Conservation (phyloP, 192 early-diverging fungal species). For the Dispira simplex region DNA sequence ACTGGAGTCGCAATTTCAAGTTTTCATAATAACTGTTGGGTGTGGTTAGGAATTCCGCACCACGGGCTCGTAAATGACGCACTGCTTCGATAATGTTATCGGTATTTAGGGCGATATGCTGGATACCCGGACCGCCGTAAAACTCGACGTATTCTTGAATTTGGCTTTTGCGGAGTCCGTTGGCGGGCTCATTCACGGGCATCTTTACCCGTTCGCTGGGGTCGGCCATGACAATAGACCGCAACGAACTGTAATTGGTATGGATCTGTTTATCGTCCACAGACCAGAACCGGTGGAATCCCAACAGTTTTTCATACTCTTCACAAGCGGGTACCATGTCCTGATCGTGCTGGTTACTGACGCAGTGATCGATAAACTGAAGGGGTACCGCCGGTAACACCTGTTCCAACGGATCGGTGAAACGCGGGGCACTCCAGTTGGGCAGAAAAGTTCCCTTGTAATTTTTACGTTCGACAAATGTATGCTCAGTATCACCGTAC, state of each 20-base stretch:
- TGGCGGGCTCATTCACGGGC: constrained; percentile 95
- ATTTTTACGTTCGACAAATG: constrained; percentile 66
- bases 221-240: constrained; percentile 93
- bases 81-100: constrained; percentile 75
- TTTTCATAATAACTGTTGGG: constrained; percentile 81
- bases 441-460: constrained; percentile 87
- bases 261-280: constrained; percentile 94
- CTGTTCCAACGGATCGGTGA: constrained; percentile 35
- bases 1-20: constrained; percentile 52
- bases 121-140: constrained; percentile 57
- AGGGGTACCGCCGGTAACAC: constrained; percentile 51
- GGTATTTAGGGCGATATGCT: constrained; percentile 91
- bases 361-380: constrained; percentile 79
- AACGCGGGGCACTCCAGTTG: constrained; percentile 35
- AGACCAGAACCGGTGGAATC: constrained; percentile 97
- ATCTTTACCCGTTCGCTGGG: constrained; percentile 85
- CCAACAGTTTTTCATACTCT: constrained; percentile 79
- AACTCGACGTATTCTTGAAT: constrained; percentile 65
- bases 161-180: constrained; percentile 87
- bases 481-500: constrained; percentile 95
- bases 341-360: constrained; percentile 89
- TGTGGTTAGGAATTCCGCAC: constrained; percentile 78
- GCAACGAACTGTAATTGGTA: constrained; percentile 87
- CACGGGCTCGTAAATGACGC: constrained; percentile 61
- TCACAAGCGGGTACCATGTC: constrained; percentile 76